Evolutionary conservation across 768 basidiomycete species (phyloP), one percentile per base, ranked within the genome.

Genomic region (Leccinum incarnatum): DNA sequence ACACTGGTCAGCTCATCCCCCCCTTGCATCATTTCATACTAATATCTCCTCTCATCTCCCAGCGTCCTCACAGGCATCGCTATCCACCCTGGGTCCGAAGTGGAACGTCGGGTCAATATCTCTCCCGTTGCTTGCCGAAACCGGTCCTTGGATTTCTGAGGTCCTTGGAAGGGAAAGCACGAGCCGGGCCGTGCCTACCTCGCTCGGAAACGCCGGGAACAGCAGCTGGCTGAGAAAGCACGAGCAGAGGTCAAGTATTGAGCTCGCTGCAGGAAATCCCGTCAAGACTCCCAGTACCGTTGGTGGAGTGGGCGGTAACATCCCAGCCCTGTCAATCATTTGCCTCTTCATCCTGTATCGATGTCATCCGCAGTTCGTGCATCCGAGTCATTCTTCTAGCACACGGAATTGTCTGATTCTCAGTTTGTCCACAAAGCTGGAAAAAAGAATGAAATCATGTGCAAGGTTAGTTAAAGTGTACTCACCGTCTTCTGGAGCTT

Each of bases 121-220:
- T 65, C 74, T 95, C 40, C 80, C 84, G 19, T 73, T 81, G 59
- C 77, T 95, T 50, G 87, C 83, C 2, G 84, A 87, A 47, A 85
- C 87, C 36, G 95, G 94, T 0, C 85, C 81, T 71, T 97, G 94
- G 95, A 86, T 96, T 57, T 87, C 84, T 30, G 78, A 82, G 59
- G 68, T 77, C 57, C 76, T 97, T 6, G 84, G 85, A 1, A 76
- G 86, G 59, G 78, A 82, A 62, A 93, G 84, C 65, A 84, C 82
- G 32, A 94, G 91, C 71, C 80, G 92, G 14, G 92, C 86, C 81
- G 82, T 58, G 94, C 93, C 10, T 73, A 88, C 58, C 74, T 82
- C 57, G 84, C 89, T 15, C 77, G 79, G 56, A 75, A 74, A 62
- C 66, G 69, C 51, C 71, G 79, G 46, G 76, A 80, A 60, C 63